These are phyloP conservation scores for Sarcomyxa edulis DNA, from an alignment of 768 basidiomycete species.

Conservation along the genomic window DNA sequence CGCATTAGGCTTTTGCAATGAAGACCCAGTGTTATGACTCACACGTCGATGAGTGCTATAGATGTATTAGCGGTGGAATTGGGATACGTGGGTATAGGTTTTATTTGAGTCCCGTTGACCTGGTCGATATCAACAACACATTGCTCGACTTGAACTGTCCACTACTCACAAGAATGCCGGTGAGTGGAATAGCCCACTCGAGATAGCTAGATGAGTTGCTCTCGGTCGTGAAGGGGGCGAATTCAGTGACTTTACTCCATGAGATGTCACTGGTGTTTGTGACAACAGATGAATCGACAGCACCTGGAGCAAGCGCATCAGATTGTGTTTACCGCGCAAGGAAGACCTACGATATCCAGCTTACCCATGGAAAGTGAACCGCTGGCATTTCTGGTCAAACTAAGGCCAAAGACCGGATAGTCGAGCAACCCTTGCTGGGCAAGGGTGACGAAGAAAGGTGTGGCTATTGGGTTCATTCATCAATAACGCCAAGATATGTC, in stretches of 20 bases:
- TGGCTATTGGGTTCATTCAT: constrained; percentile 41
- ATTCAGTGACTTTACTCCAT: constrained; percentile 75
- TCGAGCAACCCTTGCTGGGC: constrained; percentile 59
- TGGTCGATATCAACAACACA: constrained; percentile 17
- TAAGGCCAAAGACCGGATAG: constrained; percentile 76
- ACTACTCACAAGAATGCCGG: constrained; percentile 44
- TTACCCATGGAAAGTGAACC: constrained; percentile 66
- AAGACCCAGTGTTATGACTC: constrained; percentile 19
- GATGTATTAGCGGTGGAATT: constrained; percentile 47
- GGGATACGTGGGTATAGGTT: constrained; percentile 62
- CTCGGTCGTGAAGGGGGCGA: constrained; percentile 56
- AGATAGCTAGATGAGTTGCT: constrained; percentile 65
- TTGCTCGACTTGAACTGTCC: no score
- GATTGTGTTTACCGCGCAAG: no score
- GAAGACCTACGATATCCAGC: constrained; percentile 6
- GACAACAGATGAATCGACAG: constrained; percentile 68
- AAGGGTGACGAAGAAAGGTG: constrained; percentile 61
- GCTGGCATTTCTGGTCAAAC: constrained; percentile 49
- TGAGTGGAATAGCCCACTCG: constrained; percentile 67
- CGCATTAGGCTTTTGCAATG: not conserved
- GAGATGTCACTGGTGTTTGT: constrained; percentile 50
- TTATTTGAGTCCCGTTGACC: constrained; percentile 52
- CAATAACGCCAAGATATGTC: not conserved
- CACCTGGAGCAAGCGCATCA: constrained; percentile 43
- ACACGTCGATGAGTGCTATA: constrained; percentile 73